Evolutionary conservation across 371 early-diverging fungal species (phyloP).

Genomic region (Rhizopus stolonifer): DNA sequence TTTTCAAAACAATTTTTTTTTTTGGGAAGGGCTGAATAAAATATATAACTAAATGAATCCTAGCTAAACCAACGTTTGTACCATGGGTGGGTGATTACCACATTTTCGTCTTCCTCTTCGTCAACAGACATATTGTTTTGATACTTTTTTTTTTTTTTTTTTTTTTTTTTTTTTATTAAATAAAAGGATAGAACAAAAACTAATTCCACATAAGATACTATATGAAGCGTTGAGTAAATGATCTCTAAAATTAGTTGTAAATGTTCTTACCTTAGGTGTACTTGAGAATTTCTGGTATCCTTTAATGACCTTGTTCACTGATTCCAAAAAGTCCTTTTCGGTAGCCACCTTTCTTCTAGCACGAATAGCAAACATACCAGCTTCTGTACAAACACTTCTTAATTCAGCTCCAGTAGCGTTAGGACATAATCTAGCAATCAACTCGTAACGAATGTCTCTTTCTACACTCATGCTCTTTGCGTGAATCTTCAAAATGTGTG

Average conservation of each 20-base stretch:
- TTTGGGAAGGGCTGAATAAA: neutral
- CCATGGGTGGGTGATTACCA: conserved; percentile 1
- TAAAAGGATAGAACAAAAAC: conserved; percentile 8
- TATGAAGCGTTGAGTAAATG: neutral
- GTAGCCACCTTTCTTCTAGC: conserved; percentile 99
- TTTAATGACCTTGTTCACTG: conserved; percentile 99
- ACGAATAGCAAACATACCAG: conserved; percentile 99
- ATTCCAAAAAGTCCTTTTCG: conserved; percentile 99
- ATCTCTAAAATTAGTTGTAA: neutral
- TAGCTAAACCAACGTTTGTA: neutral
- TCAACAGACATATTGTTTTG: neutral
- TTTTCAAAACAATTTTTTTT: too few species aligned
- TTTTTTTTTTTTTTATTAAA: conserved; percentile 1
- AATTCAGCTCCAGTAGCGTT: conserved; percentile 99
- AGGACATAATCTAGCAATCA: conserved; percentile 94
- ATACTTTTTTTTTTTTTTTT: too few species aligned
- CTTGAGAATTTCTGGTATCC: conserved; percentile 97
- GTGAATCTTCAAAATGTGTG: conserved; percentile 99
- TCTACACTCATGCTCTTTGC: conserved; percentile 99
- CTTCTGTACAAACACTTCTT: conserved; percentile 99
- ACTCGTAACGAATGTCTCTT: conserved; percentile 95
- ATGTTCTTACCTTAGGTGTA: conserved; percentile 76
- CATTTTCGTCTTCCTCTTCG: neutral
- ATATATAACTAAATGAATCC: too few species aligned
- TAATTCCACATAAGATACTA: conserved; percentile 62